Base-by-base conservation (phyloP, 148 eudicot species). In the Camellia japonica region DNA sequence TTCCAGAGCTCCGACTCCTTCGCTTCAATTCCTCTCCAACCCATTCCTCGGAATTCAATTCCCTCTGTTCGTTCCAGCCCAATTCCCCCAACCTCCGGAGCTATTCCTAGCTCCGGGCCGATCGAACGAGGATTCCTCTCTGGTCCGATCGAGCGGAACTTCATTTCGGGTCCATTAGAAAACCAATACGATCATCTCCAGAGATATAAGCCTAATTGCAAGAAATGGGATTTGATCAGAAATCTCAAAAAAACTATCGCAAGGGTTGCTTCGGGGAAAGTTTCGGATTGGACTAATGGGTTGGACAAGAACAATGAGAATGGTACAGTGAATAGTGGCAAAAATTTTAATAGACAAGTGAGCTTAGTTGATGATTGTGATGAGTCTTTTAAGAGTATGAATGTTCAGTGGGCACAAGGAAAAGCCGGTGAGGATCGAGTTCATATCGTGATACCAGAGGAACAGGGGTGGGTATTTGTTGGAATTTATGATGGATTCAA, bases 401-500 rank as follows among this genome's bases (percentile, higher is more conserved):
- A 81, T 80, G 78, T 91, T 23, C 92, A 91, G 73, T 91, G 94
- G 94, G 94, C 94, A 0, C 94, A 91, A 16, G 92, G 94, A 8
- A 91, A 87, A 69, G 92, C 94, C 2, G 94, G 94, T 0, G 94
- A 91, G 59, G 94, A 91, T 65, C 88, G 94, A 4, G 90, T 91
- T 1, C 92, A 91, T 61, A 75, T 91, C 30, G 94, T 88, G 59
- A 73, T 90, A 4, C 88, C 94, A 2, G 92, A 91, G 75, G 94
- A 91, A 66, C 71, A 87, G n/a, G 92, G 92, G 0, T 91, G 91
- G 92, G 94, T 90, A 74, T 91, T 91, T 62, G 92, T 91, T 38
- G 94, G 94, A 44, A 91, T 91, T 55, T 91, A 91, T 41, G 94
- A 91, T 65, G 94, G 94, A 65, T 91, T 91, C 65, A 91, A 87